Conservation (phyloP, 257 asterid species). For the Knoxia roxburghii region DNA sequence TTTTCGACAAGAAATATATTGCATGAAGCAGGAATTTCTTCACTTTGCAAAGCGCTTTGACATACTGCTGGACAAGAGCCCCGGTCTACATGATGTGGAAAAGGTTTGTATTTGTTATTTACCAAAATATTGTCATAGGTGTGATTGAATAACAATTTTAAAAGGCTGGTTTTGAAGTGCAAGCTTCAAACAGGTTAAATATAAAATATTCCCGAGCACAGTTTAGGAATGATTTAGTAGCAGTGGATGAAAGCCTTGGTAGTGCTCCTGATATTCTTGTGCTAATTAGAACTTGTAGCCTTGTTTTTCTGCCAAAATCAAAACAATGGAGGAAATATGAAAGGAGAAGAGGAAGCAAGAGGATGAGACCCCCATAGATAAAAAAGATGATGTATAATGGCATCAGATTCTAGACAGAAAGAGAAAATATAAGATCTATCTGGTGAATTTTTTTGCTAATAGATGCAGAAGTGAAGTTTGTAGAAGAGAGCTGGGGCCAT, state of each 20-base stretch:
- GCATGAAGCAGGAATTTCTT: conserved; percentile 48
- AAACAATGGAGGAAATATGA: background rate
- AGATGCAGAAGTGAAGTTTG: background rate
- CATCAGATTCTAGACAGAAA: background rate
- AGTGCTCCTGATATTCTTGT: background rate
- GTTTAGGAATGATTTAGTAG: background rate
- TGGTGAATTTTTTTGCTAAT: background rate
- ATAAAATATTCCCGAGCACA: no score
- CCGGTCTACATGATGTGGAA: conserved; percentile 39
- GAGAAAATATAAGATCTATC: background rate
- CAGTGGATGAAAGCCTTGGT: background rate
- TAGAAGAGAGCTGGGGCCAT: no score
- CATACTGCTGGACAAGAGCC: conserved; percentile 43
- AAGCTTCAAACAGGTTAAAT: background rate
- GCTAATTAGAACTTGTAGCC: background rate
- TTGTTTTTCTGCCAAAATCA: background rate
- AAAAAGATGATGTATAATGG: background rate
- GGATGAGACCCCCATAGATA: background rate
- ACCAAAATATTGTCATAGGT: conserved; percentile 7
- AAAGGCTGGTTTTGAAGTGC: background rate
- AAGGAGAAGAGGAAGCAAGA: background rate
- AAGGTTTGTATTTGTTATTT: conserved; percentile 59
- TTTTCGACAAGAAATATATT: conserved; percentile 47
- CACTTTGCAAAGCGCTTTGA: conserved; percentile 48
- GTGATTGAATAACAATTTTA: background rate